Evolutionary conservation across 805 yeast genomes (phyloP).

Genomic region (Cephaloascus fragrans): DNA sequence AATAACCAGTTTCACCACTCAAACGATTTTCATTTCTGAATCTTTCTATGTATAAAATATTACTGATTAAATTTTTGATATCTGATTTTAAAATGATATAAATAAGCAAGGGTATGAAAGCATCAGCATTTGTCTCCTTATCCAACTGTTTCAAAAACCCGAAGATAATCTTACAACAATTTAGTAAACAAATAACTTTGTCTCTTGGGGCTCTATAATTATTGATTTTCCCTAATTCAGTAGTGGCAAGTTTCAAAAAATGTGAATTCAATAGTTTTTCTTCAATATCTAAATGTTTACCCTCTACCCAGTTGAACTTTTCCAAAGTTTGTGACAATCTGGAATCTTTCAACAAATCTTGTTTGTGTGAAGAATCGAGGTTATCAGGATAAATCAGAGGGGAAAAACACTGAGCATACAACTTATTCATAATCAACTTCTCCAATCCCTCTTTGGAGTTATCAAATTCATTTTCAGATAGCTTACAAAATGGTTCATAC

Average conservation of each 20-base stretch:
- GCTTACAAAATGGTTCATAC: slow-evolving; percentile 65
- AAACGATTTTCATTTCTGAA: slow-evolving; percentile 69
- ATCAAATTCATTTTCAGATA: slow-evolving; percentile 45
- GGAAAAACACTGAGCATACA: slow-evolving; percentile 71
- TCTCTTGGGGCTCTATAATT: slow-evolving; percentile 90
- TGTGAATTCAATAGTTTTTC: slow-evolving; percentile 14
- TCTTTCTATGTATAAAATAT: slow-evolving; percentile 75
- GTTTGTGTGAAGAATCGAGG: slow-evolving; percentile 45
- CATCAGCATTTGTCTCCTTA: slow-evolving; percentile 77
- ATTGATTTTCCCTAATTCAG: slow-evolving; percentile 70
- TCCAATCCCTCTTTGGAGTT: slow-evolving; percentile 89
- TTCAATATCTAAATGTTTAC: slow-evolving; percentile 69
- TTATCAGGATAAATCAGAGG: slow-evolving; percentile 47
- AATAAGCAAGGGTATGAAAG: slow-evolving; percentile 83
- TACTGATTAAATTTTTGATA: slow-evolving; percentile 59
- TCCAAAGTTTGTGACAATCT: slow-evolving; percentile 39
- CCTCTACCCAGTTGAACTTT: slow-evolving; percentile 63
- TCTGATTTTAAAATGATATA: slow-evolving; percentile 66
- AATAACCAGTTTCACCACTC: slow-evolving; percentile 85
- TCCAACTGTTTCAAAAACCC: slow-evolving; percentile 71
- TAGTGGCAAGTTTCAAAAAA: slow-evolving; percentile 59
- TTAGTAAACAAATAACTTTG: slow-evolving; percentile 81
- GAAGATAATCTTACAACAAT: slow-evolving; percentile 87
- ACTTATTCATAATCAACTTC: slow-evolving; percentile 80
- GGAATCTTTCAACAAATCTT: slow-evolving; percentile 56